Conservation (phyloP, 768 basidiomycete species). For the Kwoniella botswanensis region DNA sequence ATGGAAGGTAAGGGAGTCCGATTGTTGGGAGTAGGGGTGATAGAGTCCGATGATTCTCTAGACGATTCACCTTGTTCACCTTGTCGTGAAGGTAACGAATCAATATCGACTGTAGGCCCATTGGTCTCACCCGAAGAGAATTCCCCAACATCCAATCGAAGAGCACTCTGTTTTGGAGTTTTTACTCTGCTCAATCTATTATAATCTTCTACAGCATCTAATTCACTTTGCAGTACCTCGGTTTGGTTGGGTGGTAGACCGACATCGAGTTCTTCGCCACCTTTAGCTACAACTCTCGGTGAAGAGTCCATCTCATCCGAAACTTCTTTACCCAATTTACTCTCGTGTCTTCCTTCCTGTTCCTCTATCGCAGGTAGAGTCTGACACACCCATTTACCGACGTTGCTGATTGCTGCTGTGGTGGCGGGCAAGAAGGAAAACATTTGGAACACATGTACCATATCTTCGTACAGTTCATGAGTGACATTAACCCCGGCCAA, state of each 20-base stretch:
- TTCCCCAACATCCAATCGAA: slow-evolving; percentile 16
- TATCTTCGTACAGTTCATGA: slow-evolving; percentile 90
- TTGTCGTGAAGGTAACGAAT: slow-evolving; percentile 18
- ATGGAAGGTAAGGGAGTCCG: neutral
- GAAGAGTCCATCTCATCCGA: slow-evolving; percentile 20
- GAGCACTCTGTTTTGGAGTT: slow-evolving; percentile 15
- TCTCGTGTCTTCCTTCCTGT: slow-evolving; percentile 18
- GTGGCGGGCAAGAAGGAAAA: slow-evolving; percentile 66
- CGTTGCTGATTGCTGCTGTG: slow-evolving; percentile 46
- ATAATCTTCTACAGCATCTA: slow-evolving; percentile 14
- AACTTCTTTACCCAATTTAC: slow-evolving; percentile 23
- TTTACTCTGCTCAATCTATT: neutral
- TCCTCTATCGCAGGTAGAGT: slow-evolving; percentile 48
- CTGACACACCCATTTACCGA: slow-evolving; percentile 46
- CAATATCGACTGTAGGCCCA: slow-evolving; percentile 21
- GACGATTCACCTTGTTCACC: neutral
- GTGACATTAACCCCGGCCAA: slow-evolving; percentile 81
- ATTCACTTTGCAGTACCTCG: slow-evolving; percentile 12
- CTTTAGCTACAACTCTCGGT: slow-evolving; percentile 17
- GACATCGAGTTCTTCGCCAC: slow-evolving; percentile 16
- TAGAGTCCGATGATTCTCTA: slow-evolving; percentile 8
- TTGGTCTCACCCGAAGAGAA: neutral
- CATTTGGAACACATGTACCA: slow-evolving; percentile 89
- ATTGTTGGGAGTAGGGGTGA: slow-evolving; percentile 17
- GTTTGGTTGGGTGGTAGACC: slow-evolving; percentile 2